phyloP scores from a whole-genome alignment of 768 basidiomycete species.

The Pholiota conissans region DNA sequence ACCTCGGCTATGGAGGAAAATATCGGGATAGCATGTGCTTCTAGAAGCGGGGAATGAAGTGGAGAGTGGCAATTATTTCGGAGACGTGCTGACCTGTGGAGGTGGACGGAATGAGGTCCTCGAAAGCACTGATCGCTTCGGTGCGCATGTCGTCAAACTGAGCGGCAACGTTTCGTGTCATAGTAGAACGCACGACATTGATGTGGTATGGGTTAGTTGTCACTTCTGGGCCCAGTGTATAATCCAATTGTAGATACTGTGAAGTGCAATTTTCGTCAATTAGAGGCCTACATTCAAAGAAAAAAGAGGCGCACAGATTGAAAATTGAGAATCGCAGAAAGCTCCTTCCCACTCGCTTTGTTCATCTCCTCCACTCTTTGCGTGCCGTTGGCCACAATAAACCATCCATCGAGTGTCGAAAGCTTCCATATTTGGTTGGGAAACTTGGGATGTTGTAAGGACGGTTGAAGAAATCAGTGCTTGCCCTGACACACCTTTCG shows the following conservation, averaged over 20 bases:
- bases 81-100: neutral
- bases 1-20: conserved; percentile 30
- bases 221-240: conserved; percentile 31
- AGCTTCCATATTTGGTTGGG: conserved; percentile 39
- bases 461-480: neutral
- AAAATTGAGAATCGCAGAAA: conserved; percentile 41
- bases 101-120: conserved; percentile 12
- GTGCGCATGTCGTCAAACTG: conserved; percentile 25
- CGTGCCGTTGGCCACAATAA: conserved; percentile 40
- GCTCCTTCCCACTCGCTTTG: conserved; percentile 43
- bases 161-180: conserved; percentile 27
- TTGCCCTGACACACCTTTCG: conserved; percentile 22
- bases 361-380: conserved; percentile 45
- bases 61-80: neutral
- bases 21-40: conserved; percentile 32
- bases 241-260: conserved; percentile 33
- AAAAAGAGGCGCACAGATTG: conserved; percentile 31
- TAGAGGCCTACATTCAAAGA: conserved; percentile 4
- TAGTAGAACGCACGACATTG: conserved; percentile 23
- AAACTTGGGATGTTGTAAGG: conserved; percentile 14
- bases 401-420: conserved; percentile 43
- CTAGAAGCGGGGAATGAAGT: conserved; percentile 16
- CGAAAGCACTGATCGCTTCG: conserved; percentile 22
- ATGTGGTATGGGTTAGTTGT: conserved; percentile 22
- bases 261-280: neutral